Evolutionary conservation across 805 yeast species (phyloP), one percentile per base, ranked within the genome.

Genomic region (Myxozyma geophila): DNA sequence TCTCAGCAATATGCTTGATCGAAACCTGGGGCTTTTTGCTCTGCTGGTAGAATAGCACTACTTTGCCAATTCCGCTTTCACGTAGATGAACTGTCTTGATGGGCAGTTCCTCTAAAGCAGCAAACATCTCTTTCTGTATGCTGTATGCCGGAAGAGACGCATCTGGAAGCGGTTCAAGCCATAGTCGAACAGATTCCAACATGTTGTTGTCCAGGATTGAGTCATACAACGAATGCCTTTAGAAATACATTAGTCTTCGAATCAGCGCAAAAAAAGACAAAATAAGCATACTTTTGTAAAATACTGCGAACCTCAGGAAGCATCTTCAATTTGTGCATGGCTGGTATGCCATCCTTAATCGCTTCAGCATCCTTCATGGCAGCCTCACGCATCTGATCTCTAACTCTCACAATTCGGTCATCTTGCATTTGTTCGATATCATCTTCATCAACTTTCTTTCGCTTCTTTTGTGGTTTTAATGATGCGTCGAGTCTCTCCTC

Each of bases 91-190:
- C 95, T 1, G 98, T 93, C 78, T 93, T 93, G 74, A 95, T 92
- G 23, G 98, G 99, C 64, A 95, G 81, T 60, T 86, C 83, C 39
- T 83, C 81, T 62, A 95, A 78, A 43, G 96, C 88, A 19, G 80
- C 79, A 70, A 95, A 89, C 70, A 95, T 78, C 60, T 89, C 92
- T 75, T 88, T 90, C 76, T 95, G 99, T 69, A 95, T 93, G 75
- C 92, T 96, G 78, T 89, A 95, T 0, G 97, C 92, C n/a, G 99
- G 99, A 77, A 95, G 82, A 10, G 97, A 90, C 52, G 96, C 96
- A 80, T 96, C 98, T 2, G 99, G 99, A 71, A 95, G 82, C 37
- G 99, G 99, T 76, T 95, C 99, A 62, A 95, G 81, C 99, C 99
- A 95, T 75, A 91, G 87, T 70, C 98, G 84, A 35, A 95, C 92